Conservation (phyloP, 139 green algal genomes). For the Coelastrella sp. region DNA sequence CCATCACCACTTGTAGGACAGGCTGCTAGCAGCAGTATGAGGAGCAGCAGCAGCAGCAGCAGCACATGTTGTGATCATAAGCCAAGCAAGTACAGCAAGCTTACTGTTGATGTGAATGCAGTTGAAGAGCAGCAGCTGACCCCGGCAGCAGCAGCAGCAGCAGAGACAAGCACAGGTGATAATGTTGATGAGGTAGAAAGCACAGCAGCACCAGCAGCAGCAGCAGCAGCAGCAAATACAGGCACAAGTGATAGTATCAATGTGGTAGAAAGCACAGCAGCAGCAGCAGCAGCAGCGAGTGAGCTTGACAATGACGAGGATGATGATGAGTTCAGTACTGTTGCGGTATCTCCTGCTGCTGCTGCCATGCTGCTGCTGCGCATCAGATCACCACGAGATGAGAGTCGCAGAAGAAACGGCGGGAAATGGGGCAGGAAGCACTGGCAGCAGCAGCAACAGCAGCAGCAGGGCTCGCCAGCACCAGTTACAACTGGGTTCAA, state of each 20-base stretch:
- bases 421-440: slow-evolving; percentile 4
- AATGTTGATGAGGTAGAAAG: neutral
- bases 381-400: neutral
- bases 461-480: no score
- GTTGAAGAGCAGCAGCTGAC: neutral
- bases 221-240: no score
- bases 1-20: neutral
- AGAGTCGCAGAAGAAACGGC: neutral
- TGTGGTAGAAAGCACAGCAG: no score
- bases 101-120: no score
- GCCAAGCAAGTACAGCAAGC: no score
- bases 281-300: neutral
- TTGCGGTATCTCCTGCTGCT: neutral
- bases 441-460: neutral
- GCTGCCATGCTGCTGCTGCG: neutral
- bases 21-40: neutral
- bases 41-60: neutral
- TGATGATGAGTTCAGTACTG: neutral
- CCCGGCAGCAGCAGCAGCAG: neutral
- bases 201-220: no score
- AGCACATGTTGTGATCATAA: no score
- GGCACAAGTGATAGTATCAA: neutral
- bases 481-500: no score
- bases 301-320: neutral
- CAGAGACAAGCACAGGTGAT: neutral